phyloP scores from a whole-genome alignment of 768 basidiomycete genomes.

The Boletus coccyginus region DNA sequence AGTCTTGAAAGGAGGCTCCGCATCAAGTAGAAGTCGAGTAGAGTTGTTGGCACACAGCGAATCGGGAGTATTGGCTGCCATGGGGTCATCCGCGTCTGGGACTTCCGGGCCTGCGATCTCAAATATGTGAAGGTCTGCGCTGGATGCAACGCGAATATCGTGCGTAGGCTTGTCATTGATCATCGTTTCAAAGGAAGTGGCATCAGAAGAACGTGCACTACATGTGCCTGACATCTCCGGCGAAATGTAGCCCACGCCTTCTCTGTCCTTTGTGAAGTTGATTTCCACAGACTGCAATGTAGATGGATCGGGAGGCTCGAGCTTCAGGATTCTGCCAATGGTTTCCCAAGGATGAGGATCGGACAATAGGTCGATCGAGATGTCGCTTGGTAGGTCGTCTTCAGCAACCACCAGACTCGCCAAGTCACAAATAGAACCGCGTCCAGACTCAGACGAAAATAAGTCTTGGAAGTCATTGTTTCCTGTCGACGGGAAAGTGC shows the following conservation, averaged over 20 bases:
- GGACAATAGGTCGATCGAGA: slow-evolving; percentile 26
- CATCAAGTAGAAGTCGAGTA: neutral
- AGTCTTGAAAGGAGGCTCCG: neutral
- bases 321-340: slow-evolving; percentile 27
- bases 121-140: neutral
- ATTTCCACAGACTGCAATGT: slow-evolving; percentile 1
- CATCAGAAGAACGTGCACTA: neutral
- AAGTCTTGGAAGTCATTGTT: neutral
- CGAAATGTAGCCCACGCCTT: slow-evolving; percentile 27
- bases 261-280: slow-evolving; percentile 20
- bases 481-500: neutral
- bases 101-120: neutral
- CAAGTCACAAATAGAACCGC: neutral
- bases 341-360: slow-evolving; percentile 33
- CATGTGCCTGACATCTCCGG: neutral
- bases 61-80: neutral
- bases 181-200: neutral
- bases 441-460: neutral
- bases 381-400: neutral
- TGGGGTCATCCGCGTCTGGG: neutral
- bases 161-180: neutral
- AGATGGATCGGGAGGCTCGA: slow-evolving; percentile 3
- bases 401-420: neutral
- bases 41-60: neutral
- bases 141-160: neutral